phyloP scores from a whole-genome alignment of 495 filamentous ascomycete species.

The Opeltia flavorubescens region DNA sequence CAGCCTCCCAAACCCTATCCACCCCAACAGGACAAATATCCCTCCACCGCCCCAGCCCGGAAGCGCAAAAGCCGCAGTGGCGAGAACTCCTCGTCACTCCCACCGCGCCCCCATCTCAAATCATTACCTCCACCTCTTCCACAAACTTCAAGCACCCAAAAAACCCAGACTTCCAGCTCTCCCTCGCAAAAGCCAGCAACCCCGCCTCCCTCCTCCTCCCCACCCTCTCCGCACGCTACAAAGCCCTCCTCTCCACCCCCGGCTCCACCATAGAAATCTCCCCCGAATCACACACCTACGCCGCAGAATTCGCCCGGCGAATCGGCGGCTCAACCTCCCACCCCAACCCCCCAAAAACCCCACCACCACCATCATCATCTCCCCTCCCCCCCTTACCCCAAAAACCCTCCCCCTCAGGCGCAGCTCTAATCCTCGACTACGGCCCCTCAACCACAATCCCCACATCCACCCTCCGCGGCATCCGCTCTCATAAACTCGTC shows the following conservation, averaged over 20 bases:
- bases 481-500: conserved; percentile 55
- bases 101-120: conserved; percentile 25
- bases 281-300: conserved; percentile 67
- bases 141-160: conserved; percentile 18
- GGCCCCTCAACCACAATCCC: conserved; percentile 68
- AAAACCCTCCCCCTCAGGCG: conserved; percentile 56
- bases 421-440: conserved; percentile 88
- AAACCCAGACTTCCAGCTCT: conserved; percentile 62
- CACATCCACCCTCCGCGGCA: conserved; percentile 75
- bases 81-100: conserved; percentile 75
- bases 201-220: conserved; percentile 76
- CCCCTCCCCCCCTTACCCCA: conserved; percentile 10
- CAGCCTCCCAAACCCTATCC: conserved; percentile 25
- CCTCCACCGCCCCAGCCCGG: conserved; percentile 27
- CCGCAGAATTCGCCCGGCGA: conserved; percentile 61
- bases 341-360: conserved; percentile 1
- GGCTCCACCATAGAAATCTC: conserved; percentile 73
- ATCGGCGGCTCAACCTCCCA: conserved; percentile 48
- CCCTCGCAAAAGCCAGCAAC: conserved; percentile 55
- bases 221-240: conserved; percentile 67
- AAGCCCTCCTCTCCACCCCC: conserved; percentile 47
- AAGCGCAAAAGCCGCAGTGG: conserved; percentile 54
- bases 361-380: conserved; percentile 2
- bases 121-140: conserved; percentile 12
- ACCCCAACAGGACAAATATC: conserved; percentile 31